phyloP scores from a whole-genome alignment of 108 stramenopile genomes.

The Nannochloropsis gaditana region DNA sequence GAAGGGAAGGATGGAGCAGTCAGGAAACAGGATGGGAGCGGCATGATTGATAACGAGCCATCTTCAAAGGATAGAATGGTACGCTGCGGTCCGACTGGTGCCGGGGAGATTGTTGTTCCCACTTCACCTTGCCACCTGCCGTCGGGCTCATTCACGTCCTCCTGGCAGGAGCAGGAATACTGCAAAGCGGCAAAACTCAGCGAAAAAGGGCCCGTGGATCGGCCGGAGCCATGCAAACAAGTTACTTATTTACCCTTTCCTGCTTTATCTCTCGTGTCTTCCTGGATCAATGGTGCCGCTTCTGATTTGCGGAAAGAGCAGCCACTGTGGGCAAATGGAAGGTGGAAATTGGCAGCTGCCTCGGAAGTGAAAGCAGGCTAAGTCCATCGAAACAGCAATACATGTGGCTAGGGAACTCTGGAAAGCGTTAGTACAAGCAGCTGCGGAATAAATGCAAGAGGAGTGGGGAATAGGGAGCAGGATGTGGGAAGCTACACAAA shows the following conservation, averaged over 20 bases:
- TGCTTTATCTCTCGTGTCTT: not conserved
- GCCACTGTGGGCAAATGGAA: not conserved
- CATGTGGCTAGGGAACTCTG: too few species aligned
- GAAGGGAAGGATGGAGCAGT: not conserved
- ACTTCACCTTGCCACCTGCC: not conserved
- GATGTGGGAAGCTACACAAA: too few species aligned
- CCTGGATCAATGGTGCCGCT: not conserved
- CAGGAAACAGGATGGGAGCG: not conserved
- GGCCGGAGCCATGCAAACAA: too few species aligned
- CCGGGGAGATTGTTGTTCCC: not conserved
- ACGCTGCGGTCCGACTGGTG: not conserved
- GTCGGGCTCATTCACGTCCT: not conserved
- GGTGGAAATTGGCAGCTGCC: too few species aligned
- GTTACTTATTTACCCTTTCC: not conserved
- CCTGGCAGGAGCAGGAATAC: not conserved
- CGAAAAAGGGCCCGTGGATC: too few species aligned
- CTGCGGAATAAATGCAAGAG: too few species aligned
- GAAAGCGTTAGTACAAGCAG: too few species aligned
- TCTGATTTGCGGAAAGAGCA: constrained; percentile 12
- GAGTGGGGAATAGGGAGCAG: too few species aligned
- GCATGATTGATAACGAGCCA: not conserved
- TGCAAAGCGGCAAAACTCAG: not conserved
- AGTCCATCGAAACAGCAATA: too few species aligned
- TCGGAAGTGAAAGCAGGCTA: too few species aligned
- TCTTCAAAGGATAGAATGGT: too few species aligned